phyloP scores from a whole-genome alignment of 805 yeast genomes.

The Candida mattraensis region DNA sequence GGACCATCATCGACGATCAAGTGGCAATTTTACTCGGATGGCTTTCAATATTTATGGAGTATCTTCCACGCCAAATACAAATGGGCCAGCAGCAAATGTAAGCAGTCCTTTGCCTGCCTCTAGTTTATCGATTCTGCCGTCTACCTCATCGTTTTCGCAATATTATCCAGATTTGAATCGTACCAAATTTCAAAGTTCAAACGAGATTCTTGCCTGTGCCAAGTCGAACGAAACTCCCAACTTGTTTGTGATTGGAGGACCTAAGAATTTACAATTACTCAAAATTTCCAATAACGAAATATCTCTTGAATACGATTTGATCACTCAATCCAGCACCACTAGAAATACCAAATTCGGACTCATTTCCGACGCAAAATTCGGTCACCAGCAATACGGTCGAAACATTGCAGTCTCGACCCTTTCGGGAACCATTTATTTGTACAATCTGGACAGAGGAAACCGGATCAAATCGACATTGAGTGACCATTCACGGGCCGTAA shows the following conservation, averaged over 20 bases:
- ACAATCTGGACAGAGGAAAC: slow-evolving; percentile 32
- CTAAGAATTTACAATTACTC: slow-evolving; percentile 40
- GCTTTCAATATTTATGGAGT: slow-evolving; percentile 61
- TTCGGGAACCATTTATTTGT: slow-evolving; percentile 44
- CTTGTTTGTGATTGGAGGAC: slow-evolving; percentile 42
- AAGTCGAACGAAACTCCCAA: slow-evolving; percentile 35
- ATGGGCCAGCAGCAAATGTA: slow-evolving; percentile 13
- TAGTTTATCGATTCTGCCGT: slow-evolving; percentile 21
- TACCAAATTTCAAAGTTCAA: slow-evolving; percentile 31
- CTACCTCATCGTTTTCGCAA: slow-evolving; percentile 27
- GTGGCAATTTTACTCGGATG: slow-evolving; percentile 47
- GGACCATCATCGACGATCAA: slow-evolving; percentile 29
- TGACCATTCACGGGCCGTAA: slow-evolving; percentile 49
- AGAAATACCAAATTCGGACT: slow-evolving; percentile 40
- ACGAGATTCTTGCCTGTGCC: slow-evolving; percentile 36
- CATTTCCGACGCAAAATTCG: slow-evolving; percentile 44
- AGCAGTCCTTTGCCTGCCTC: slow-evolving; percentile 21
- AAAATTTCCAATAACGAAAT: slow-evolving; percentile 34
- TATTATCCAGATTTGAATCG: slow-evolving; percentile 22
- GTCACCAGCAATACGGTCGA: slow-evolving; percentile 39
- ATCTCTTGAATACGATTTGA: slow-evolving; percentile 36
- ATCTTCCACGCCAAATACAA: slow-evolving; percentile 21
- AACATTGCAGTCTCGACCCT: slow-evolving; percentile 45
- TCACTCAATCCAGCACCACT: slow-evolving; percentile 26
- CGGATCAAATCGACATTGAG: slow-evolving; percentile 31